Evolutionary conservation across 352 stramenopile genomes (phyloP), one percentile per base, ranked within the genome.

Genomic region (Globisporangium cylindrosporum): DNA sequence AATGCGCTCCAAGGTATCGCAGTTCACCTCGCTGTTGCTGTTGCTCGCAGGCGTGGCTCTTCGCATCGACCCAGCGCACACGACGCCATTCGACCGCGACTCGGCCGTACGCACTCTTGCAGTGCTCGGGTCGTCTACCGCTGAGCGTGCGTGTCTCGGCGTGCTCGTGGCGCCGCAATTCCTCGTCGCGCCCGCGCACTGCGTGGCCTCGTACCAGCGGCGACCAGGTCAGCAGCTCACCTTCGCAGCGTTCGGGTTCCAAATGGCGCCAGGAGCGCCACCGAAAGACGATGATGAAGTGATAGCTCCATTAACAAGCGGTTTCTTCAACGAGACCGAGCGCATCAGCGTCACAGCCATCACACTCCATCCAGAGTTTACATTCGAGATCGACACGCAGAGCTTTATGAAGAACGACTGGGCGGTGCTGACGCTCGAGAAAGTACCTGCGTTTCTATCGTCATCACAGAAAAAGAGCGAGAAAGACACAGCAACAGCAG

Each of bases 181-280:
- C 43, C 22, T 65, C 41, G 41, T 43, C 27, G 43, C 59, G 0
- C 59, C 59, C 4, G 43, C 59, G 20, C 59, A 65, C 43, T 65
- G 59, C 20, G 59, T 65, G 22, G 59, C n/a, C 41, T 54, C 46
- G 59, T 48, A 48, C 12, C 54, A 8, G 58, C 58, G n/a, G 5
- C 41, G 25, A 15, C 18, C 36, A 41, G 41, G 27, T 8, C 25
- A 27, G 25, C 41, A 27, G 25, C 41, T 65, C 59, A 22, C 14
- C 43, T 65, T 57, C 59, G 59, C 59, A 25, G n/a, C 43, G 18
- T 65, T 65, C 43, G 59, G 59, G 8, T 65, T 61, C 20, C 32
- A 20, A 20, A 14, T 61, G 9, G 10, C n/a, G 5, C 20, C 18
- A 41, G 14, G 15, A 9, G 27, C 18, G 20, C 55, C 27, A 18